These are phyloP conservation scores for Ganoderma meredithae DNA, from an alignment of 1,284 basidiomycete species.

Conservation along the genomic window DNA sequence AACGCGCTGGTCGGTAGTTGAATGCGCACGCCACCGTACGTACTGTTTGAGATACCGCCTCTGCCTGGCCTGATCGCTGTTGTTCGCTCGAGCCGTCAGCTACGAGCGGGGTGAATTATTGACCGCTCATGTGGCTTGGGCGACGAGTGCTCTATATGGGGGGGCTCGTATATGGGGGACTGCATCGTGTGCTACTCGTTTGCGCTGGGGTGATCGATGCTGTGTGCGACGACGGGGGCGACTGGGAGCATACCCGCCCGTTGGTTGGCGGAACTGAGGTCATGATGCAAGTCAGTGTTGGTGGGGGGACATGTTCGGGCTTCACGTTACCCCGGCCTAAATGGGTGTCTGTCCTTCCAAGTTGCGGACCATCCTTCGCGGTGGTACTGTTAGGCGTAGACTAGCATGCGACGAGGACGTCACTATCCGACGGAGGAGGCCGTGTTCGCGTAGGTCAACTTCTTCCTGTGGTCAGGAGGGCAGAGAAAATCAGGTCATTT, in stretches of 20 bases:
- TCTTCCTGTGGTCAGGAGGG: constrained; percentile 5
- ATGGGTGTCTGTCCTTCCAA: background rate
- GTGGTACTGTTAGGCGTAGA: constrained; percentile 5
- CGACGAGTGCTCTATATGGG: background rate
- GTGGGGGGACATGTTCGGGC: constrained; percentile 6
- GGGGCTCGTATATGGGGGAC: background rate
- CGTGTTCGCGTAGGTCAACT: constrained; percentile 14
- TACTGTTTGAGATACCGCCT: constrained; percentile 8
- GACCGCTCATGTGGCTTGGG: constrained; percentile 19
- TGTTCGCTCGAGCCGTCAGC: constrained; percentile 13
- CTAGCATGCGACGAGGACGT: background rate
- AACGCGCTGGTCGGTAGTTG: background rate
- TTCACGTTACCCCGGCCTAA: background rate
- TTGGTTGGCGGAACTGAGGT: constrained; percentile 12
- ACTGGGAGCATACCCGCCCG: background rate
- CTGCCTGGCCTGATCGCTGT: constrained; percentile 10
- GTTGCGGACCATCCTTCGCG: constrained; percentile 2
- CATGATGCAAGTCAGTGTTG: background rate
- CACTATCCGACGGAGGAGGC: background rate
- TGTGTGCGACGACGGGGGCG: background rate
- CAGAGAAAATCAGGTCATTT: constrained; percentile 13
- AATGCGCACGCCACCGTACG: constrained; percentile 6
- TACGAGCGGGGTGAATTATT: background rate
- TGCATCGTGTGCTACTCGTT: background rate
- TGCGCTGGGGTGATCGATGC: constrained; percentile 2